Evolutionary conservation across 495 filamentous ascomycete genomes (phyloP).

Genomic region (Arthonia radiata): DNA sequence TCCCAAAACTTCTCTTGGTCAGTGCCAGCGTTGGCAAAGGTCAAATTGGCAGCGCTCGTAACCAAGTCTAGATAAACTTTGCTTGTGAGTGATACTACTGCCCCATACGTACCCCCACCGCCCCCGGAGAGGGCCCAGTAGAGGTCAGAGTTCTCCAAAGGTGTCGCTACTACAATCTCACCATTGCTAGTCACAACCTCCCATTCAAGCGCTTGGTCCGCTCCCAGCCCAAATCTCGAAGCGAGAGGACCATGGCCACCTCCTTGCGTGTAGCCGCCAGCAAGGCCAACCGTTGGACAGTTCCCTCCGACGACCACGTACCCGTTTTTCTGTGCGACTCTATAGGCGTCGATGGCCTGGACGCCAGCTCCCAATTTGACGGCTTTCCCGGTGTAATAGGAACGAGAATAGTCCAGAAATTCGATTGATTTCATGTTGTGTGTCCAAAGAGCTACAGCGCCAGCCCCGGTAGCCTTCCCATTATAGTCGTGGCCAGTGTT

Average conservation of each 20-base stretch:
- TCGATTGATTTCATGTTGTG: conserved; percentile 27
- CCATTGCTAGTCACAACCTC: conserved; percentile 31
- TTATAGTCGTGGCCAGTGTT: no score
- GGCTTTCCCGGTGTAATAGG: conserved; percentile 8
- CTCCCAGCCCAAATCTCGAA: conserved; percentile 29
- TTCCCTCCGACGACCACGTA: conserved; percentile 11
- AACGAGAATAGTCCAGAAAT: conserved; percentile 13
- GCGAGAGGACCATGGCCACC: conserved; percentile 33
- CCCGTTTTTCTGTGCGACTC: not conserved
- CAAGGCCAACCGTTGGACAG: conserved; percentile 24
- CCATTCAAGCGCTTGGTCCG: conserved; percentile 37
- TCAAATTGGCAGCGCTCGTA: conserved; percentile 4
- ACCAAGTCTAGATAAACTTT: conserved; percentile 12
- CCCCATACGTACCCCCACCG: conserved; percentile 36
- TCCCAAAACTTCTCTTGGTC: no score
- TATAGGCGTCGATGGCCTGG: conserved; percentile 9
- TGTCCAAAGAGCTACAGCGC: conserved; percentile 33
- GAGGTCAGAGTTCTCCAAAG: conserved; percentile 30
- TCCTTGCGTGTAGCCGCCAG: conserved; percentile 34
- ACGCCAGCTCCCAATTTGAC: conserved; percentile 10
- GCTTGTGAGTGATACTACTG: conserved; percentile 30
- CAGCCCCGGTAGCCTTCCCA: conserved; percentile 27
- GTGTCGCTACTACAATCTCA: conserved; percentile 23
- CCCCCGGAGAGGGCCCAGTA: conserved; percentile 47
- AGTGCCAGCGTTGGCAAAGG: no score